phyloP scores from a whole-genome alignment of 2,329 filamentous ascomycete species.

The Phoma sp. region DNA sequence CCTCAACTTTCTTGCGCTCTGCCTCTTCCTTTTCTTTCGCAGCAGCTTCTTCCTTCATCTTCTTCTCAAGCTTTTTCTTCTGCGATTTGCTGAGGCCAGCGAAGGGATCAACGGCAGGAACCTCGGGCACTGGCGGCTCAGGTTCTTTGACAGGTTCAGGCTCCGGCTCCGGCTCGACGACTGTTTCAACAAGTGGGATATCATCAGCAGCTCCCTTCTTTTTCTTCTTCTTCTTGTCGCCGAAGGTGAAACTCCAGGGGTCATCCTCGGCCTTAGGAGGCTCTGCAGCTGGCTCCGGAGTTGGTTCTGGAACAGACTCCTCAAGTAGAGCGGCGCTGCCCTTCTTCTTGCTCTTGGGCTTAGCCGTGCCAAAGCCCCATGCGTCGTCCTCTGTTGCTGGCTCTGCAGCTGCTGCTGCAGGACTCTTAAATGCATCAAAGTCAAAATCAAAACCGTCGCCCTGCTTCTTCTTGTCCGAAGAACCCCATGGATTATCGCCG shows the following conservation, averaged over 20 bases:
- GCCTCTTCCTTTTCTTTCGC: constrained; percentile 27
- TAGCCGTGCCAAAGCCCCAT: constrained; percentile 48
- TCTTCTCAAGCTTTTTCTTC: constrained; percentile 41
- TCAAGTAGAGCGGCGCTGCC: constrained; percentile 28
- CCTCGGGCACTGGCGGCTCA: constrained; percentile 48
- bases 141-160: constrained; percentile 29
- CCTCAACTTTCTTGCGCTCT: constrained; percentile 4
- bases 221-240: constrained; percentile 39
- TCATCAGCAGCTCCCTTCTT: constrained; percentile 35
- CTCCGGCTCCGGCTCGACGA: constrained; percentile 31
- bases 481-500: constrained; percentile 42
- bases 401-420: constrained; percentile 18
- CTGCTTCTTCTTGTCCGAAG: constrained; percentile 46
- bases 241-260: constrained; percentile 36
- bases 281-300: constrained; percentile 30
- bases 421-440: constrained; percentile 41
- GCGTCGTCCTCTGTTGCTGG: constrained; percentile 39
- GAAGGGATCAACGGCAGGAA: constrained; percentile 40
- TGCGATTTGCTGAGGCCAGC: constrained; percentile 38
- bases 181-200: constrained; percentile 10
- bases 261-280: constrained; percentile 35
- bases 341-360: constrained; percentile 52
- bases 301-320: constrained; percentile 30
- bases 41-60: constrained; percentile 45
- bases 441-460: constrained; percentile 42